Base-by-base conservation (phyloP, 1,284 basidiomycete genomes). In the Ustilago sp. region DNA sequence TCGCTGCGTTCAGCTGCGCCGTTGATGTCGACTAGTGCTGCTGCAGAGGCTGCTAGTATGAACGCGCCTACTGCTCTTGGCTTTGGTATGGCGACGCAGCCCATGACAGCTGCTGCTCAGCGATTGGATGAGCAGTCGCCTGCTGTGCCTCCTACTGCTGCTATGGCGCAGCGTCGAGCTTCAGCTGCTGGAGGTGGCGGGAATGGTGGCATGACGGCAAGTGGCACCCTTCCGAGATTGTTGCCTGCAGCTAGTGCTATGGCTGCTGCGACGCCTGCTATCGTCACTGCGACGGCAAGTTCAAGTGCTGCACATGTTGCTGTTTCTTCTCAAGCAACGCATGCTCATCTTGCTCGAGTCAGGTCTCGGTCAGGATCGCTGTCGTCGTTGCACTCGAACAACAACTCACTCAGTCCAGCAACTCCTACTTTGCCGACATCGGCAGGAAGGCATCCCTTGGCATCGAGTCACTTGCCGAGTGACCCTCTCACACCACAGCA, bases 311-410 rank as follows among this genome's bases (percentile, higher is more conserved):
- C 64, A 52, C 61, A 61, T 12, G 63, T 54, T 38, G 47, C 61
- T 17, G 19, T 35, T 17, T 78, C 63, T 28, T 71, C 70, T 47
- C 70, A 64, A 13, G 70, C 70, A 31, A 65, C 70, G 19, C 72
- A 71, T 28, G 67, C 60, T 1, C 54, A 59, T 28, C 71, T 63
- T 23, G 64, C 69, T 13, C 57, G 53, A 3, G 57, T 61, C 5
- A 70, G 78, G 13, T 70, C 76, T 17, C 74, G 78, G 9, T 80
- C 78, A 11, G 78, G 71, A 4, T 80, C 78, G 15, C 11, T 77
- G 23, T 80, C 78, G 17, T 80, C 78, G 28, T 36, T 68, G 47
- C 59, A 67, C 2, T 80, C 78, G 8, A 59, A n/a, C n/a, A 56
- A 57, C 58, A 58, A 55, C 36, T 63, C 74, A 5, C 39, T 59